phyloP scores from a whole-genome alignment of 1,284 basidiomycete genomes.

The Cryptococcus deneoformans region DNA sequence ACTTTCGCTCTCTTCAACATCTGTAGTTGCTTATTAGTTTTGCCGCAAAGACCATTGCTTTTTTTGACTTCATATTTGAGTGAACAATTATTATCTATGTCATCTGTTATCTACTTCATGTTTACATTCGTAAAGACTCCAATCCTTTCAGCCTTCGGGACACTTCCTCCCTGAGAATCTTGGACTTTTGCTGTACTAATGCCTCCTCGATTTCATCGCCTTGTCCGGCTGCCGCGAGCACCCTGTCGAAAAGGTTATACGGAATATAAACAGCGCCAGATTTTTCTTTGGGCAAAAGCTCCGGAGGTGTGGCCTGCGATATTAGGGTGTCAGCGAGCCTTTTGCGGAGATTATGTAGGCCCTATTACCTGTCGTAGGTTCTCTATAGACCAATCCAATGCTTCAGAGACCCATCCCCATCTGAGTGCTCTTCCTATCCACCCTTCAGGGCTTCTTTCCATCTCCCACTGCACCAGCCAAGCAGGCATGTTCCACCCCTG shows the following conservation, averaged over 20 bases:
- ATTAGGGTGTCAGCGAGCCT: neutral
- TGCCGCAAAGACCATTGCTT: too few species aligned
- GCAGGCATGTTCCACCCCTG: constrained; percentile 58
- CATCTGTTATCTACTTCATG: too few species aligned
- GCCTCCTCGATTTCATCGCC: constrained; percentile 27
- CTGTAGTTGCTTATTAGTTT: too few species aligned
- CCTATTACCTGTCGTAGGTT: constrained; percentile 65
- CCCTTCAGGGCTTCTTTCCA: constrained; percentile 33
- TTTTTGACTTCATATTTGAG: too few species aligned
- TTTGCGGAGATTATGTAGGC: neutral
- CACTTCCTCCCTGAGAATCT: constrained; percentile 26
- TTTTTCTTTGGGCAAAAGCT: constrained; percentile 58
- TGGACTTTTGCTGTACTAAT: constrained; percentile 26
- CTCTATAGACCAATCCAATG: constrained; percentile 67
- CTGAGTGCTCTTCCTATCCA: constrained; percentile 52
- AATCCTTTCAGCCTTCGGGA: constrained; percentile 15
- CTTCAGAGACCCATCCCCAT: constrained; percentile 74
- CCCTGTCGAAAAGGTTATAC: constrained; percentile 81
- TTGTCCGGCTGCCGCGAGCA: constrained; percentile 61
- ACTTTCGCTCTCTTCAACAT: too few species aligned
- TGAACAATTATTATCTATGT: too few species aligned
- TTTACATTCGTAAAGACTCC: neutral
- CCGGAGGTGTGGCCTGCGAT: constrained; percentile 58
- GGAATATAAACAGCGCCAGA: constrained; percentile 71
- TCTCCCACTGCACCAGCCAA: constrained; percentile 67